phyloP scores from a whole-genome alignment of 441 rosid genomes.

The Gossypium gossypioides region DNA sequence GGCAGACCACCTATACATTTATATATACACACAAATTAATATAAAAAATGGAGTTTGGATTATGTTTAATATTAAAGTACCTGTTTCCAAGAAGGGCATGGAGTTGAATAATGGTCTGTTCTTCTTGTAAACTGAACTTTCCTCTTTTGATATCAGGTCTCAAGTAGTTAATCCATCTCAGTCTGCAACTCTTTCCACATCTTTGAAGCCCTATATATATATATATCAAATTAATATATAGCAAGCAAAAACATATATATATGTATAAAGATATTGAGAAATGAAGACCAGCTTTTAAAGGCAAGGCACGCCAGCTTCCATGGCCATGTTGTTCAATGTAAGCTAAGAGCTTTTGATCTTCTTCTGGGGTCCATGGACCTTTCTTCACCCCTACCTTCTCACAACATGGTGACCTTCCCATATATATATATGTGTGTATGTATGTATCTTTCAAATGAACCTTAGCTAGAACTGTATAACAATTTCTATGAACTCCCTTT shows the following conservation, averaged over 20 bases:
- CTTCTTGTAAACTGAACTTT: slow-evolving; percentile 31
- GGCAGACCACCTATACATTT: slow-evolving; percentile 34
- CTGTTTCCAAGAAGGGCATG: slow-evolving; percentile 30
- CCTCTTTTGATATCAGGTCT: slow-evolving; percentile 47
- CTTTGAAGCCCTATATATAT: slow-evolving; percentile 31
- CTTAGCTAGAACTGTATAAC: no score
- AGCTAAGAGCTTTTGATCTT: slow-evolving; percentile 17
- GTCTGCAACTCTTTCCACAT: slow-evolving; percentile 45
- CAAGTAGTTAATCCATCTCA: slow-evolving; percentile 29
- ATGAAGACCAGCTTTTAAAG: slow-evolving; percentile 33
- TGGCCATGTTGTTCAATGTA: slow-evolving; percentile 29
- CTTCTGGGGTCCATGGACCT: slow-evolving; percentile 19
- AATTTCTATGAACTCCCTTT: no score
- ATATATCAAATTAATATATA: background rate
- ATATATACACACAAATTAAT: background rate
- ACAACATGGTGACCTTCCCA: slow-evolving; percentile 16
- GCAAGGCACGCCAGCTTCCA: slow-evolving; percentile 47
- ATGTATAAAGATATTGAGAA: no score
- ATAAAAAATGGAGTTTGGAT: no score
- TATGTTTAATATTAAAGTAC: slow-evolving; percentile 10
- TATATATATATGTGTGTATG: background rate
- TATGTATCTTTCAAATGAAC: no score
- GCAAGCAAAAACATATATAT: no score
- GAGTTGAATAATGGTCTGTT: slow-evolving; percentile 43
- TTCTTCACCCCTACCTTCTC: slow-evolving; percentile 16